These are phyloP conservation scores for Dendrobium chrysotoxum DNA, from an alignment of 106 monocot species.

Conservation along the genomic window DNA sequence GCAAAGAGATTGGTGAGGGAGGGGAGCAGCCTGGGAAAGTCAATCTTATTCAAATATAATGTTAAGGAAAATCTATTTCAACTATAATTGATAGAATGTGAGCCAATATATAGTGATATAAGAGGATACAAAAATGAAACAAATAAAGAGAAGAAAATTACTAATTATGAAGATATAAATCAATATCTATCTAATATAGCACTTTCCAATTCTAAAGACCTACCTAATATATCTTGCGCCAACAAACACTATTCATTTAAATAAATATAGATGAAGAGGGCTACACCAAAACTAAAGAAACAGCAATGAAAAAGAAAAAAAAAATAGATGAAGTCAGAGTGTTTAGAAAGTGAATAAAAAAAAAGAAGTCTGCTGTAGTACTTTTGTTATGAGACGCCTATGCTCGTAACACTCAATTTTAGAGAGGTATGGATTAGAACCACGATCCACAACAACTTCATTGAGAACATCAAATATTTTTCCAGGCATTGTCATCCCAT, in stretches of 20 bases:
- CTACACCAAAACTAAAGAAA: neutral
- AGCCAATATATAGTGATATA: neutral
- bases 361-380: constrained; percentile 24
- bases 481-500: constrained; percentile 86
- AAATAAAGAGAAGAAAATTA: too few relatives aligned
- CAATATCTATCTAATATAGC: neutral
- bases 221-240: neutral
- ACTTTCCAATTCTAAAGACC: neutral
- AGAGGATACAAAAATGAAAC: neutral
- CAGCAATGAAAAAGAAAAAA: neutral
- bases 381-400: constrained; percentile 88
- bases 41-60: too few relatives aligned
- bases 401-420: constrained; percentile 99
- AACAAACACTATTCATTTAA: neutral
- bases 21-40: too few relatives aligned
- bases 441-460: constrained; percentile 97
- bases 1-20: too few relatives aligned
- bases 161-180: too few relatives aligned
- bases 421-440: constrained; percentile 95
- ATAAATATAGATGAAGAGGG: neutral
- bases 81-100: neutral
- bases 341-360: neutral
- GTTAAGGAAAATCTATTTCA: too few relatives aligned
- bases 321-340: neutral
- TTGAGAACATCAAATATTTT: constrained; percentile 95